Evolutionary conservation across 2,329 filamentous ascomycete species (phyloP).

Genomic region (Fusarium sororula): DNA sequence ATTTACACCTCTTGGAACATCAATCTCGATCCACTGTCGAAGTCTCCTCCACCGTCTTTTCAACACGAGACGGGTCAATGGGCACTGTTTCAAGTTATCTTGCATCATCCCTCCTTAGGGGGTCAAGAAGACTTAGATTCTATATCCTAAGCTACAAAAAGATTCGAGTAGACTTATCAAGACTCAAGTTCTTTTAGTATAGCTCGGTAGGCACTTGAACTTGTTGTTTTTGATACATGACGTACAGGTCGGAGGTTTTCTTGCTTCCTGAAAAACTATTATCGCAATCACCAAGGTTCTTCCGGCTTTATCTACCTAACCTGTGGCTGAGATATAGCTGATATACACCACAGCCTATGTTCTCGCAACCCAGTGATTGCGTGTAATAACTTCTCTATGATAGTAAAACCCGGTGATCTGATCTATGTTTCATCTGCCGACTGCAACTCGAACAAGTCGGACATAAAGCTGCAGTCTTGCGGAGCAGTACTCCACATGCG

Average conservation of each 20-base stretch:
- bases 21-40: conserved; percentile 13
- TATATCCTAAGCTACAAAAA: not conserved
- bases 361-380: not conserved
- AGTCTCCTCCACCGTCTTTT: conserved; percentile 35
- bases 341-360: not conserved
- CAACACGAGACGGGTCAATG: conserved; percentile 11
- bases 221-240: not conserved
- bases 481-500: conserved; percentile 17
- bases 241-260: not conserved
- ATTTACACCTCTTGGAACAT: not conserved
- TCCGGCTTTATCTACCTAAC: not conserved
- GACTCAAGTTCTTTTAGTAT: not conserved
- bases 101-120: not conserved
- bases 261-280: not conserved
- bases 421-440: conserved; percentile 12
- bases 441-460: not conserved
- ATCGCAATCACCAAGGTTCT: not conserved
- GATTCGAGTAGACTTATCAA: not conserved
- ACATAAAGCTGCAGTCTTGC: conserved; percentile 29
- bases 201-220: not conserved
- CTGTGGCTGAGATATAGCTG: not conserved
- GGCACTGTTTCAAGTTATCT: conserved; percentile 7
- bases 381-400: not conserved
- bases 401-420: not conserved
- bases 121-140: not conserved